Percentiles rank a stretch among this genome's conserved stretches.
These are phyloP conservation scores for Magnaporthales sp. DNA, from an alignment of 2,329 filamentous ascomycete genomes.

Conservation along the genomic window DNA sequence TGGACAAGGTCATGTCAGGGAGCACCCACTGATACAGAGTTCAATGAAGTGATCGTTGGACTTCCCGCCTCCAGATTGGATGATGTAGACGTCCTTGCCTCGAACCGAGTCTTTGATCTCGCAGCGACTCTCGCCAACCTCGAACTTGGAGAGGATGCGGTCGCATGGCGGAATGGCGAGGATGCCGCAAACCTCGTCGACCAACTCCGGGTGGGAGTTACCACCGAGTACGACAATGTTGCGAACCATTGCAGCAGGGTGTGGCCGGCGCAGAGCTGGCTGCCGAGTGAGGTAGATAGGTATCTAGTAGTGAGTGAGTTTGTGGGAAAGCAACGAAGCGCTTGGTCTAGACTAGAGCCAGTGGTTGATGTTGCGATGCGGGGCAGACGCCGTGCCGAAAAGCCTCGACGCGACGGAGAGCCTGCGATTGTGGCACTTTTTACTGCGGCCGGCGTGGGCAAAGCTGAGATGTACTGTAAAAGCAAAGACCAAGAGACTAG, in stretches of 20 bases:
- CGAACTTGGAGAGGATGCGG: constrained; percentile 84
- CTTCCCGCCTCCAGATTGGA: constrained; percentile 84
- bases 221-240: constrained; percentile 93
- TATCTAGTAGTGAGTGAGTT: neutral
- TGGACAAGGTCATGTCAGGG: constrained; percentile 1
- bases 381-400: neutral
- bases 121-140: constrained; percentile 87
- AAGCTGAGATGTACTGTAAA: neutral
- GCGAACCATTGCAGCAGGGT: constrained; percentile 60
- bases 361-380: neutral
- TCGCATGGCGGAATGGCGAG: constrained; percentile 81
- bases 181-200: constrained; percentile 78
- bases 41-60: constrained; percentile 97
- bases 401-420: neutral
- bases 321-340: neutral
- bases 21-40: constrained; percentile 63
- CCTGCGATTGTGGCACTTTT: neutral
- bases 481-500: neutral
- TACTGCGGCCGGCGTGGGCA: neutral
- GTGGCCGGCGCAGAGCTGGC: neutral
- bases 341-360: too few relatives aligned
- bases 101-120: constrained; percentile 95
- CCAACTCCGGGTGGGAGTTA: constrained; percentile 82
- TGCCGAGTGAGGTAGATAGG: neutral
- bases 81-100: constrained; percentile 97